A percentile compares a stretch with the other conserved stretches of the same genome.
phyloP scores from a whole-genome alignment of 768 basidiomycete species.

The Mycena polygramma region DNA sequence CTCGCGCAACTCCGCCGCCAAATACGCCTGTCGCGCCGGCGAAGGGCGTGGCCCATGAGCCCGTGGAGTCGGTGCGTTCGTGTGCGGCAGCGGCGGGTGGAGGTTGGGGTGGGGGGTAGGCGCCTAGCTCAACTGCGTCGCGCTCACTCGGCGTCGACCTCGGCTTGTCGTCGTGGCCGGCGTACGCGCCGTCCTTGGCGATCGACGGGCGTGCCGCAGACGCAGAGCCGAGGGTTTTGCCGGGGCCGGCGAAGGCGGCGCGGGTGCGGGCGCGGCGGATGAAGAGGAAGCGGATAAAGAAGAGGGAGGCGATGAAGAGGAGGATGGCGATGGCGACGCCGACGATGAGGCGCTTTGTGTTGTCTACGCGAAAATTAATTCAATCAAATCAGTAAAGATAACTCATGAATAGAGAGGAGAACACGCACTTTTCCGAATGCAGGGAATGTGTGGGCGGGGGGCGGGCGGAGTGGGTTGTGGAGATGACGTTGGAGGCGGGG shows the following conservation, averaged over 20 bases:
- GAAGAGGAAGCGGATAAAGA: slow-evolving; percentile 28
- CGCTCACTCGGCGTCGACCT: slow-evolving; percentile 1
- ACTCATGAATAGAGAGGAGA: not conserved
- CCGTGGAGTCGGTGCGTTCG: not conserved
- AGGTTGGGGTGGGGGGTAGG: slow-evolving; percentile 6
- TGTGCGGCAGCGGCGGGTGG: not conserved
- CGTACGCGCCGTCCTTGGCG: not conserved
- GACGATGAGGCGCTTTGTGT: slow-evolving; percentile 23
- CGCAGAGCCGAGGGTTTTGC: not conserved
- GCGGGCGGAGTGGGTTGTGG: not conserved
- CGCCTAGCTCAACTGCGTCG: slow-evolving; percentile 28
- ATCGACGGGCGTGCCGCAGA: not conserved
- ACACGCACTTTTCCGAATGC: slow-evolving; percentile 20
- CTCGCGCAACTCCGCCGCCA: slow-evolving; percentile 9
- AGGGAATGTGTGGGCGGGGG: slow-evolving; percentile 1
- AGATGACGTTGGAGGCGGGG: not conserved
- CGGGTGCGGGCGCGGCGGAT: slow-evolving; percentile 11
- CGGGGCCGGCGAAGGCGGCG: not conserved
- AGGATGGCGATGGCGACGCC: slow-evolving; percentile 31
- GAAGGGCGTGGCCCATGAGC: slow-evolving; percentile 19
- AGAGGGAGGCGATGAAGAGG: slow-evolving; percentile 20
- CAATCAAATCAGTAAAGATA: not conserved
- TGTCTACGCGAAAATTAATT: slow-evolving; percentile 1
- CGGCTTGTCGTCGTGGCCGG: not conserved
- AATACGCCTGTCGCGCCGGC: slow-evolving; percentile 1